phyloP scores from a whole-genome alignment of 2,329 filamentous ascomycete genomes.

The Coniosporium tulheliwenetii region DNA sequence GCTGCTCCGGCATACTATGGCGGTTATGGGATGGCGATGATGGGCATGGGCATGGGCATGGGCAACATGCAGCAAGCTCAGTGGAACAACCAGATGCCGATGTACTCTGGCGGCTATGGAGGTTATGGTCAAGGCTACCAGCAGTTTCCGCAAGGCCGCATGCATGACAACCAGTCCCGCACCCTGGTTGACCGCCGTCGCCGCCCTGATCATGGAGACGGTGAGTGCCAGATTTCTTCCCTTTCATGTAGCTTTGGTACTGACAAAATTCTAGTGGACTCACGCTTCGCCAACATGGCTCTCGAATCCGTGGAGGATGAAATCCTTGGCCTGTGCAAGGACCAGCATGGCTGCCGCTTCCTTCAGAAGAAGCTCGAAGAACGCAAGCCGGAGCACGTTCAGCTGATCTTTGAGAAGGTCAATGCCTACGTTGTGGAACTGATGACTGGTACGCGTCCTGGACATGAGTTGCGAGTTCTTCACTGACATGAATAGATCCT shows the following conservation, averaged over 20 bases:
- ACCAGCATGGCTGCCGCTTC: constrained; percentile 94
- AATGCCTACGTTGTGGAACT: constrained; percentile 88
- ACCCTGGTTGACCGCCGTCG: too few species aligned
- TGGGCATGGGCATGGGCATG: constrained; percentile 45
- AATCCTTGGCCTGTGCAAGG: constrained; percentile 86
- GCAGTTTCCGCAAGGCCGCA: constrained; percentile 54
- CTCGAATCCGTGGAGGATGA: constrained; percentile 68
- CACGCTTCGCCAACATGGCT: constrained; percentile 69
- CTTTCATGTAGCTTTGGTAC: neutral
- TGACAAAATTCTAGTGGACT: constrained; percentile 16
- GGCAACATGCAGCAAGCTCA: constrained; percentile 35
- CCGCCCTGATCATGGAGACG: constrained; percentile 41
- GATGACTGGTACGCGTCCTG: constrained; percentile 52
- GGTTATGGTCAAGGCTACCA: constrained; percentile 33
- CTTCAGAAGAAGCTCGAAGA: constrained; percentile 96
- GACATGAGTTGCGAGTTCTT: neutral
- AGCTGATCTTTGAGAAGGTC: constrained; percentile 90
- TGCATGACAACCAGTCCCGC: constrained; percentile 24
- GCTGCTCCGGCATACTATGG: constrained; percentile 24
- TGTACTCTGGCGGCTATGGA: constrained; percentile 36
- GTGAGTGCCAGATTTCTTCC: constrained; percentile 23
- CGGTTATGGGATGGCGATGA: constrained; percentile 42
- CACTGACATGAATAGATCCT: constrained; percentile 42
- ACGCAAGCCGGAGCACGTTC: constrained; percentile 63
- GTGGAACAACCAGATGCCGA: constrained; percentile 7